Conservation (phyloP, 148 eudicot genomes). For the Chenopodium quinoa region DNA sequence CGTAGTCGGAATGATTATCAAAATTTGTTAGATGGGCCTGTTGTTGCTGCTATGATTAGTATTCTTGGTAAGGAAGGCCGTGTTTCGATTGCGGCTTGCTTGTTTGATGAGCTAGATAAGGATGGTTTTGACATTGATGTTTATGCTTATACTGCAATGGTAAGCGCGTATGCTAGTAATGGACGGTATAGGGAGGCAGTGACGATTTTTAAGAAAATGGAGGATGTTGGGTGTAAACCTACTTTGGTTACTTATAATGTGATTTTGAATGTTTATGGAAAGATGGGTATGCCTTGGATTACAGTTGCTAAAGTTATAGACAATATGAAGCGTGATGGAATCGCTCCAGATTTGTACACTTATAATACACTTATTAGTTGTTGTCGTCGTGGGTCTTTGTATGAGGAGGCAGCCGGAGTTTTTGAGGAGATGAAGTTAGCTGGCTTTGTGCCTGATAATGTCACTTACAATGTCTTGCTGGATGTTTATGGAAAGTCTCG, state of each 20-base stretch:
- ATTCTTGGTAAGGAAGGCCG: constrained; percentile 73
- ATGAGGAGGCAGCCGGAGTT: constrained; percentile 64
- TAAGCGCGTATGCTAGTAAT: constrained; percentile 63
- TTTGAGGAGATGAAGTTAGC: constrained; percentile 82
- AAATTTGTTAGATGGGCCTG: constrained; percentile 48
- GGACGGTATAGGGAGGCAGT: constrained; percentile 83
- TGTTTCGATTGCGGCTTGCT: constrained; percentile 52
- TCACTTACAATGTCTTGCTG: constrained; percentile 80
- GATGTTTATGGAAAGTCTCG: constrained; percentile 94
- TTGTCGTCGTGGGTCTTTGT: constrained; percentile 76
- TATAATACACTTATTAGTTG: constrained; percentile 86
- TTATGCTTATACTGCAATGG: constrained; percentile 74
- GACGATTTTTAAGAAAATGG: constrained; percentile 65
- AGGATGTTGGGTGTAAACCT: constrained; percentile 80
- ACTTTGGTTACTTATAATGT: constrained; percentile 88
- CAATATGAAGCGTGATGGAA: constrained; percentile 62
- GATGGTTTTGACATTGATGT: constrained; percentile 77
- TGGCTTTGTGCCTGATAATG: constrained; percentile 73
- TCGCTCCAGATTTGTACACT: constrained; percentile 74
- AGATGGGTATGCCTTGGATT: constrained; percentile 89
- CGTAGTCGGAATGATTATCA: constrained; percentile 33
- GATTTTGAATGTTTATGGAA: constrained; percentile 72
- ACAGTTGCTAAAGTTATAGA: constrained; percentile 50
- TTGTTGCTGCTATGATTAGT: constrained; percentile 64
- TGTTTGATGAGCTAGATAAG: constrained; percentile 49